Conservation (phyloP, 352 stramenopile genomes). For the Pythium apleroticum region DNA sequence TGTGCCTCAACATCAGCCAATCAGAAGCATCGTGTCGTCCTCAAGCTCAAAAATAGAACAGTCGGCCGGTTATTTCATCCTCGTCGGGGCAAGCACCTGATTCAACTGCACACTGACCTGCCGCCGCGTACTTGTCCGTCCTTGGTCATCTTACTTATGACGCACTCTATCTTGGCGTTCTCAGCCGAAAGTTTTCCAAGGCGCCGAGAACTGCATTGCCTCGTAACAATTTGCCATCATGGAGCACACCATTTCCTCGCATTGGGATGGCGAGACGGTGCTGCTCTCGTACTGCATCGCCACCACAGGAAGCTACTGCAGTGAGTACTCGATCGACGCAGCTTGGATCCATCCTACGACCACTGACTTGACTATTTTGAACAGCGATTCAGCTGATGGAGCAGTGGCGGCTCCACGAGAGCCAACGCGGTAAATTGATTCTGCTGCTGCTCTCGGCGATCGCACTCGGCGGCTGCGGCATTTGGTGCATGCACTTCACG, state of each 20-base stretch:
- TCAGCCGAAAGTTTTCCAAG: background rate
- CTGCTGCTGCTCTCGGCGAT: constrained; percentile 44
- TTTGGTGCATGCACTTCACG: constrained; percentile 78
- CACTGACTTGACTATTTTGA: constrained; percentile 20
- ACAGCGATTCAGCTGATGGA: constrained; percentile 72
- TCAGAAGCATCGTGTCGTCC: background rate
- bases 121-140: background rate
- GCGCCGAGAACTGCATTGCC: background rate
- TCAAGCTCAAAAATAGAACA: background rate
- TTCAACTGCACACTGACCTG: background rate
- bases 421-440: constrained; percentile 38
- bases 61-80: background rate
- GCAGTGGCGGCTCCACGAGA: constrained; percentile 46
- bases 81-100: background rate
- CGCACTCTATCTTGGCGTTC: background rate
- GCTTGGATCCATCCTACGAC: background rate
- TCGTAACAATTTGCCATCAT: background rate
- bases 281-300: constrained; percentile 53
- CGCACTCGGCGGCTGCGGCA: constrained; percentile 59
- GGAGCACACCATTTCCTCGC: constrained; percentile 33
- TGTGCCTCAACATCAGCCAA: background rate
- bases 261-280: constrained; percentile 47
- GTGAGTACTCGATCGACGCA: constrained; percentile 23
- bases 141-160: background rate
- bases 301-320: constrained; percentile 58